A percentile compares a stretch with the other conserved stretches of the same genome.
These are phyloP conservation scores for Termitomyces sp. DNA, from an alignment of 768 basidiomycete species.

Conservation along the genomic window DNA sequence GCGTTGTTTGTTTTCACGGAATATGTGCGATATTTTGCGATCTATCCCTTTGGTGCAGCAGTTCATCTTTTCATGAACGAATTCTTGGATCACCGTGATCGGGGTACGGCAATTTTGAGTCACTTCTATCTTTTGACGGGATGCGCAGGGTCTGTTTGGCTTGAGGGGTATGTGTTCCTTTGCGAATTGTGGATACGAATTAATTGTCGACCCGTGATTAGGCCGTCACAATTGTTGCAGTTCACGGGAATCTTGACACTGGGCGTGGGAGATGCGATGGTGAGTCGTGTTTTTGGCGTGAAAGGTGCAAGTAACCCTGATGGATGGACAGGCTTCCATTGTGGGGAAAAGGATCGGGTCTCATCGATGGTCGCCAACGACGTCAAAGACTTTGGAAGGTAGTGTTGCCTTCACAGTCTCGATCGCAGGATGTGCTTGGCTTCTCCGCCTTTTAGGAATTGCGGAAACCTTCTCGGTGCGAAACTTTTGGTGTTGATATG, in stretches of 20 bases:
- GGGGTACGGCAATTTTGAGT: constrained; percentile 92
- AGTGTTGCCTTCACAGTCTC: constrained; percentile 76
- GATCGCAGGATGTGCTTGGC: constrained; percentile 61
- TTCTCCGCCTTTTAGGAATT: constrained; percentile 64
- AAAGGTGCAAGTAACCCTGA: not conserved
- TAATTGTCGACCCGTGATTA: constrained; percentile 13
- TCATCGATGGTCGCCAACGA: constrained; percentile 78
- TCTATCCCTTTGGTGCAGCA: constrained; percentile 91
- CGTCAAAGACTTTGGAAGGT: constrained; percentile 89
- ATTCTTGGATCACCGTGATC: constrained; percentile 92
- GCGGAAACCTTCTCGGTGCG: constrained; percentile 75
- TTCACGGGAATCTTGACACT: constrained; percentile 87
- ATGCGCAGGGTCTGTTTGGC: constrained; percentile 91
- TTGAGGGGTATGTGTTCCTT: constrained; percentile 70
- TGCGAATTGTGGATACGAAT: not conserved
- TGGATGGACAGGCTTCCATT: constrained; percentile 68
- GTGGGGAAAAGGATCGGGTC: constrained; percentile 82
- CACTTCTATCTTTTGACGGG: constrained; percentile 97
- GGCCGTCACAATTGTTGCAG: constrained; percentile 38
- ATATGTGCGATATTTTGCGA: constrained; percentile 96
- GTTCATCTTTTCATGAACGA: constrained; percentile 97
- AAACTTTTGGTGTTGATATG: not conserved
- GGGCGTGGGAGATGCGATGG: constrained; percentile 92
- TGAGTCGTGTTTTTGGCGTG: constrained; percentile 30
- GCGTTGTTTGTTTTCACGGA: constrained; percentile 94